A percentile compares a stretch with the other conserved stretches of the same genome.
phyloP scores from a whole-genome alignment of 1,284 basidiomycete genomes.

The Leccinum pseudoinsigne region DNA sequence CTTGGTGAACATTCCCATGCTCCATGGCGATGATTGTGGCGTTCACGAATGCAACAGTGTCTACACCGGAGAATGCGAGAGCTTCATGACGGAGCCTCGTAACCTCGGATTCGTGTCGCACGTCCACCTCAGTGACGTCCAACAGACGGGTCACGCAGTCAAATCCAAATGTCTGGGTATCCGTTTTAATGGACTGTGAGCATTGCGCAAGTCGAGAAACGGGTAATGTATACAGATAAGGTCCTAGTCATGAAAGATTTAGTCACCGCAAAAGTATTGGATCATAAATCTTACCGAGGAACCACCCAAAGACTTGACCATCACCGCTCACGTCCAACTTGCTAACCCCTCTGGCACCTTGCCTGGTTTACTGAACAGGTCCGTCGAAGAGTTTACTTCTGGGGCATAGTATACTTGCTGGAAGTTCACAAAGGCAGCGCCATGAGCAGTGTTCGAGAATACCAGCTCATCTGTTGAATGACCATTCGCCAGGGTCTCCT shows the following conservation, averaged over 20 bases:
- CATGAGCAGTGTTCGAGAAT: slow-evolving; percentile 37
- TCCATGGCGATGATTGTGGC: slow-evolving; percentile 70
- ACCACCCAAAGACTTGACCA: slow-evolving; percentile 67
- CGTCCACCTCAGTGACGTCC: slow-evolving; percentile 53
- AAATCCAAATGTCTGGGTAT: slow-evolving; percentile 56
- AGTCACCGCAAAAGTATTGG: slow-evolving; percentile 2
- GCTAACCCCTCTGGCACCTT: slow-evolving; percentile 60
- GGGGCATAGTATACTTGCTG: slow-evolving; percentile 60
- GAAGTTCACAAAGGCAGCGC: slow-evolving; percentile 64
- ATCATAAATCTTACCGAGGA: slow-evolving; percentile 50
- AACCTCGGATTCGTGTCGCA: slow-evolving; percentile 62
- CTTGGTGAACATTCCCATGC: slow-evolving; percentile 32
- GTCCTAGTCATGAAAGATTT: slow-evolving; percentile 42
- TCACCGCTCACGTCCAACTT: slow-evolving; percentile 64
- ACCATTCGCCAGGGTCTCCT: slow-evolving; percentile 51
- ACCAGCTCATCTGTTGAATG: slow-evolving; percentile 56
- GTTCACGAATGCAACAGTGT: slow-evolving; percentile 58
- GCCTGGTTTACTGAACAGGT: slow-evolving; percentile 67
- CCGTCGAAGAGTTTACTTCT: slow-evolving; percentile 39
- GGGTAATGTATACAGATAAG: slow-evolving; percentile 62
- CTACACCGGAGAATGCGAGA: slow-evolving; percentile 33
- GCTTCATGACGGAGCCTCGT: slow-evolving; percentile 56
- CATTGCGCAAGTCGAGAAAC: slow-evolving; percentile 52
- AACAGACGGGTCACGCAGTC: slow-evolving; percentile 54
- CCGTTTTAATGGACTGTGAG: slow-evolving; percentile 44